Evolutionary conservation across 305 asterid genomes (phyloP).

Genomic region (Petunia hybrid): DNA sequence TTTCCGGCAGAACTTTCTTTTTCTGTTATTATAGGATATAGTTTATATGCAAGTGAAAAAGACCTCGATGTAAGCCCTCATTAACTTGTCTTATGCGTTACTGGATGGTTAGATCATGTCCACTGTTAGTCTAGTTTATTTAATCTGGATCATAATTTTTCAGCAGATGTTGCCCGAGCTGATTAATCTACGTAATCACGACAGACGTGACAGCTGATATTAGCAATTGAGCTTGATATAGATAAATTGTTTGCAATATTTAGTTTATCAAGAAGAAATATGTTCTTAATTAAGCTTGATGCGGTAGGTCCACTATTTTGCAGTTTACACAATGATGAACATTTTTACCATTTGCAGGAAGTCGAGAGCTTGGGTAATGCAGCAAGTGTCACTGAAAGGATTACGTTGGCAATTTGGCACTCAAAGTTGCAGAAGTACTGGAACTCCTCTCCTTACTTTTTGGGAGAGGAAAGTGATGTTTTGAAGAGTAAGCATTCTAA

Average conservation of each 20-base stretch:
- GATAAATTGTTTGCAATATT: neutral
- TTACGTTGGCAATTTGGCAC: conserved; percentile 50
- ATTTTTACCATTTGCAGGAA: conserved; percentile 47
- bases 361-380: conserved; percentile 58
- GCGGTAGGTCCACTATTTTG: neutral
- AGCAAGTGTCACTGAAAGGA: conserved; percentile 33
- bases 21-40: neutral
- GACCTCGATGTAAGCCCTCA: neutral
- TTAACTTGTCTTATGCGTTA: neutral
- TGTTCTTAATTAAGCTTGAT: neutral
- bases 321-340: neutral
- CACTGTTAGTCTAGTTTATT: neutral
- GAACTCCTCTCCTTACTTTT: conserved; percentile 59
- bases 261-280: conserved; percentile 4
- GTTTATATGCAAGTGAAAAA: neutral
- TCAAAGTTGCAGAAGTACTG: conserved; percentile 49
- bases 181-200: neutral
- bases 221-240: neutral
- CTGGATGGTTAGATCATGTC: neutral
- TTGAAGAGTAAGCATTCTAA: conserved; percentile 45
- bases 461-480: conserved; percentile 51
- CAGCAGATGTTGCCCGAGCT: neutral
- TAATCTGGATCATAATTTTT: neutral
- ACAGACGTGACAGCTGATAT: neutral
- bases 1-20: neutral